Evolutionary conservation across 192 early-diverging fungal species (phyloP).

Genomic region (Backusella luteola): DNA sequence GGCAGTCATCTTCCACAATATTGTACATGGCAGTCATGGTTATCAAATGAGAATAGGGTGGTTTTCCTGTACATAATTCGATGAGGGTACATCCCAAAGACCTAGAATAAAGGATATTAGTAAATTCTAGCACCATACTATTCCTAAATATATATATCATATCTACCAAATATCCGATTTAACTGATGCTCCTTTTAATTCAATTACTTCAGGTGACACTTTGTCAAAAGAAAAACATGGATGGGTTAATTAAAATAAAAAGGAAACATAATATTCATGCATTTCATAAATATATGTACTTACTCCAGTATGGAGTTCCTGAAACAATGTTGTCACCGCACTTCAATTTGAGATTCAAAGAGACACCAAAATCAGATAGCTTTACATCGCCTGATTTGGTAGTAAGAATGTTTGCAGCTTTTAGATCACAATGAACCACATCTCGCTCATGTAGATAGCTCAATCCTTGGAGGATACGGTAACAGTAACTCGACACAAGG

Average conservation of each 20-base stretch:
- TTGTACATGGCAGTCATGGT: conserved; percentile 89
- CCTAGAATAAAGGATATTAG: conserved; percentile 25
- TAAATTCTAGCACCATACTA: neutral
- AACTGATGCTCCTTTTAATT: conserved; percentile 84
- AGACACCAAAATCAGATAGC: conserved; percentile 96
- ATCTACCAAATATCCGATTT: conserved; percentile 91
- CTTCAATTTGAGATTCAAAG: conserved; percentile 73
- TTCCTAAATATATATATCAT: neutral
- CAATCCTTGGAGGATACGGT: conserved; percentile 87
- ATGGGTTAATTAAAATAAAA: neutral
- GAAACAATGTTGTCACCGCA: conserved; percentile 61
- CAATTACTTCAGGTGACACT: conserved; percentile 90
- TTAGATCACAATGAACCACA: conserved; percentile 92
- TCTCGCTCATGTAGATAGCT: conserved; percentile 85
- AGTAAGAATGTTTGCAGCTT: conserved; percentile 93
- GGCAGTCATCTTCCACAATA: conserved; percentile 91
- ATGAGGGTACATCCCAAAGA: conserved; percentile 93
- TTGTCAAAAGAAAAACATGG: neutral
- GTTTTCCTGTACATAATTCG: conserved; percentile 90
- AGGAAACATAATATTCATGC: neutral
- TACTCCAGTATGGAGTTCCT: conserved; percentile 84
- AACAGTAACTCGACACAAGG: conserved; percentile 79
- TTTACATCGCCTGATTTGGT: conserved; percentile 95
- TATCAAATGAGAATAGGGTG: conserved; percentile 85
- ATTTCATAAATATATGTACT: conserved; percentile 13